These are phyloP conservation scores for Nevesoporus exiguus DNA, from an alignment of 768 basidiomycete genomes.

Conservation along the genomic window DNA sequence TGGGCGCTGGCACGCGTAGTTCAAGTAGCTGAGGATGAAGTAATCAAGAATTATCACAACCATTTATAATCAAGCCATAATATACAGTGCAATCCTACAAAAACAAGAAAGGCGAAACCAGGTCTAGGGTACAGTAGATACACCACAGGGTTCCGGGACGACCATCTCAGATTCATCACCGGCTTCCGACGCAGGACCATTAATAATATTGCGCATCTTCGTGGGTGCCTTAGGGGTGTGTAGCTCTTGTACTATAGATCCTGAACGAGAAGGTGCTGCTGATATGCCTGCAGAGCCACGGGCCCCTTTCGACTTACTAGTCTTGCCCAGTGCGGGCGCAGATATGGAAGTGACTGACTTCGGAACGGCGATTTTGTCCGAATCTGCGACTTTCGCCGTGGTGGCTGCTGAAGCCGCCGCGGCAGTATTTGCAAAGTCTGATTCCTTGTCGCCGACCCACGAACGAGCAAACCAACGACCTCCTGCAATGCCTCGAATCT, in stretches of 20 bases:
- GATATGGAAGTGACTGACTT: constrained; percentile 47
- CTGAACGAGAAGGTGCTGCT: constrained; percentile 56
- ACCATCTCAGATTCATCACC: constrained; percentile 45
- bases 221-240: constrained; percentile 50
- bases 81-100: constrained; percentile 6
- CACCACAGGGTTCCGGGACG: constrained; percentile 16
- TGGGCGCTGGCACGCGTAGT: not conserved
- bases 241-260: constrained; percentile 48
- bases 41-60: constrained; percentile 13
- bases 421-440: constrained; percentile 48
- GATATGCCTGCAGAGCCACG: constrained; percentile 39
- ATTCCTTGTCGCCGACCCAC: constrained; percentile 87
- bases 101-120: constrained; percentile 6
- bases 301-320: constrained; percentile 39
- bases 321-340: constrained; percentile 40
- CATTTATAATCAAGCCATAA: not conserved
- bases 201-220: constrained; percentile 63
- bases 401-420: constrained; percentile 26
- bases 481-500: constrained; percentile 78
- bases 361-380: constrained; percentile 28
- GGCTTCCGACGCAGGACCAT: constrained; percentile 49
- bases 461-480: constrained; percentile 75
- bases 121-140: constrained; percentile 20
- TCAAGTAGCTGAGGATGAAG: not conserved
- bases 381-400: constrained; percentile 28